phyloP scores from a whole-genome alignment of 2,329 filamentous ascomycete species.

The Diaporthe sp. region DNA sequence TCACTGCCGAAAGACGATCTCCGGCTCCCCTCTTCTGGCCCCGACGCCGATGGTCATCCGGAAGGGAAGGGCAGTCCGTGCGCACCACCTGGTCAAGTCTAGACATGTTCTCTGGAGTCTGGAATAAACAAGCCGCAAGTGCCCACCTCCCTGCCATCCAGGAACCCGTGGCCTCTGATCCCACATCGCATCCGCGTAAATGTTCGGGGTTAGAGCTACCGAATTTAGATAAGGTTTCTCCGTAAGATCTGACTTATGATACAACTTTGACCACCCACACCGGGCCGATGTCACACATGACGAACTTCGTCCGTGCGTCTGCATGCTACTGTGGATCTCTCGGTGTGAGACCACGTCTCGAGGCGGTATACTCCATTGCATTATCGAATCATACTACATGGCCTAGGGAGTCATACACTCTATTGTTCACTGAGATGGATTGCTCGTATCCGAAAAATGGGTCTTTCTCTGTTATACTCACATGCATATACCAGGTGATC shows the following conservation, averaged over 20 bases:
- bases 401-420: background rate
- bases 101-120: background rate
- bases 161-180: background rate
- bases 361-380: background rate
- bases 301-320: slow-evolving; percentile 22
- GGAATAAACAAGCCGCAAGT: background rate
- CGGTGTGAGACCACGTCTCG: background rate
- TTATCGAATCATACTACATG: background rate
- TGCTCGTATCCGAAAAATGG: background rate
- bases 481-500: background rate
- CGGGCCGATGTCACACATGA: slow-evolving; percentile 20
- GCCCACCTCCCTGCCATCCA: background rate
- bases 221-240: slow-evolving; percentile 24
- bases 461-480: background rate
- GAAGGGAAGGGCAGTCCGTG: background rate
- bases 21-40: slow-evolving; percentile 1
- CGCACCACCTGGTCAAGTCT: background rate
- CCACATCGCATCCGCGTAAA: background rate
- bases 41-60: background rate
- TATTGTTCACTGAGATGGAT: background rate
- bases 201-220: background rate
- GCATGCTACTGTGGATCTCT: slow-evolving; percentile 12
- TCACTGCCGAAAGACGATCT: background rate
- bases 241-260: slow-evolving; percentile 29
- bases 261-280: background rate